These are phyloP conservation scores for Panaeolus cyanescens DNA, from an alignment of 768 basidiomycete species.

Conservation along the genomic window DNA sequence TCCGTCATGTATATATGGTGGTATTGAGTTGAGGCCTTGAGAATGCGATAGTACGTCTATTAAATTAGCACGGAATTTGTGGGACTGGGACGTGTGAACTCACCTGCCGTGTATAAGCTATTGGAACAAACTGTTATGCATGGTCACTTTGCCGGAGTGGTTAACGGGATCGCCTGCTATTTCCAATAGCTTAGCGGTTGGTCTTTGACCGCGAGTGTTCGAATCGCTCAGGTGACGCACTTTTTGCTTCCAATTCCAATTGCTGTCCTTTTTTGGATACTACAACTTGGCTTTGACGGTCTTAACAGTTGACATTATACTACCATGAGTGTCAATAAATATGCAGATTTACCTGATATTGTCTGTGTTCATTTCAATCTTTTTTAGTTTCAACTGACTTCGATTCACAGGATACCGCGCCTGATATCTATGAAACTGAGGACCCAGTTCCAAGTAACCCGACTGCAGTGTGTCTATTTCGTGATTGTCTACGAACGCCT, in stretches of 20 bases:
- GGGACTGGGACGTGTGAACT: neutral
- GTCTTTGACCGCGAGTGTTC: slow-evolving; percentile 49
- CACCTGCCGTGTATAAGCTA: no score
- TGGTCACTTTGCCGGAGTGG: slow-evolving; percentile 93
- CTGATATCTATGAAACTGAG: slow-evolving; percentile 91
- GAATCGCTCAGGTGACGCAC: slow-evolving; percentile 51
- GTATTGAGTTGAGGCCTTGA: no score
- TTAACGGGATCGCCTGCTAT: slow-evolving; percentile 86
- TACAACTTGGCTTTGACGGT: neutral
- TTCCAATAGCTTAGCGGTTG: slow-evolving; percentile 37
- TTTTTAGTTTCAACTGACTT: slow-evolving; percentile 7
- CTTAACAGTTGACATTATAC: neutral
- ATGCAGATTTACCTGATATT: slow-evolving; percentile 90
- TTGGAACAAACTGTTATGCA: no score
- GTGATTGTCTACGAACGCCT: slow-evolving; percentile 5
- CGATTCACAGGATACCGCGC: slow-evolving; percentile 75
- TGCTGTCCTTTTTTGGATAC: neutral
- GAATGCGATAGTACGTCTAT: no score
- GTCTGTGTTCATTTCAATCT: slow-evolving; percentile 44
- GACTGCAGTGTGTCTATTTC: slow-evolving; percentile 44
- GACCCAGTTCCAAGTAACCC: slow-evolving; percentile 64
- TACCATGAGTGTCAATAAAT: slow-evolving; percentile 72
- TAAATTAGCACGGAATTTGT: no score
- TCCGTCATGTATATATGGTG: slow-evolving; percentile 15
- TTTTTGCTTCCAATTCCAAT: slow-evolving; percentile 22